Conservation (phyloP, 306 rosid genomes). For the Prunus padus region DNA sequence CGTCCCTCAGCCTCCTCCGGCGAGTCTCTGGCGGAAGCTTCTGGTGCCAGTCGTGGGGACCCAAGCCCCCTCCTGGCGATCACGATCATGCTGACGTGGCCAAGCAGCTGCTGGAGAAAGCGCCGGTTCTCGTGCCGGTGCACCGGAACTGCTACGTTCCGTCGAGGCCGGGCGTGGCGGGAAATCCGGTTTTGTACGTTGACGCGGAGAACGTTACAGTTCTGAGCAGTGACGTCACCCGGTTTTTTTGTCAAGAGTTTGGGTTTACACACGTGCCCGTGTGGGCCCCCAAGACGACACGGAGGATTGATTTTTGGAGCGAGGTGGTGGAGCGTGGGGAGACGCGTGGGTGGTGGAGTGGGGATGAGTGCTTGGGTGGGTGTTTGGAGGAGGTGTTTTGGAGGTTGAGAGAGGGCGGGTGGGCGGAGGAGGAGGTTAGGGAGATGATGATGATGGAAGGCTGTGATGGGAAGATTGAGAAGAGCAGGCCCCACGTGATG, state of each 20-base stretch:
- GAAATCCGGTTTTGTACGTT: constrained; percentile 65
- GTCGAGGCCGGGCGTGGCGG: constrained; percentile 44
- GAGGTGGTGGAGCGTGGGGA: constrained; percentile 40
- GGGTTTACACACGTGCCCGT: constrained; percentile 50
- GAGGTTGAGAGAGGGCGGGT: constrained; percentile 75
- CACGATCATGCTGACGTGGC: not conserved
- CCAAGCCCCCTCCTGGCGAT: not conserved
- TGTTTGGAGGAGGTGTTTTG: constrained; percentile 55
- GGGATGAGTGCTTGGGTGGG: constrained; percentile 29
- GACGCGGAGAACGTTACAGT: constrained; percentile 44
- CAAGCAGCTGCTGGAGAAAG: constrained; percentile 25
- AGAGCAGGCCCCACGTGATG: not conserved
- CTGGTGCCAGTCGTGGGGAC: constrained; percentile 71
- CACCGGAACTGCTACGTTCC: constrained; percentile 61
- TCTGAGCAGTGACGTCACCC: constrained; percentile 52
- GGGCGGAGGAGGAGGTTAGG: constrained; percentile 76
- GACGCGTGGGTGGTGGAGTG: constrained; percentile 38
- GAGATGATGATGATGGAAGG: constrained; percentile 75
- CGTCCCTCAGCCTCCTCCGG: constrained; percentile 44
- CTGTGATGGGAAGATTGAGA: constrained; percentile 14
- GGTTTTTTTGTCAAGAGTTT: constrained; percentile 44
- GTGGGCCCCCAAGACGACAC: constrained; percentile 67
- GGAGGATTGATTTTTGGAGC: constrained; percentile 61
- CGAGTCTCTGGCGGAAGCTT: constrained; percentile 42
- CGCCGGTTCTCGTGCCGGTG: constrained; percentile 64